Percentiles rank a stretch among this genome's conserved stretches.
Evolutionary conservation across 164 flowering plant species (phyloP).

Genomic region (Magnolia officinalis): DNA sequence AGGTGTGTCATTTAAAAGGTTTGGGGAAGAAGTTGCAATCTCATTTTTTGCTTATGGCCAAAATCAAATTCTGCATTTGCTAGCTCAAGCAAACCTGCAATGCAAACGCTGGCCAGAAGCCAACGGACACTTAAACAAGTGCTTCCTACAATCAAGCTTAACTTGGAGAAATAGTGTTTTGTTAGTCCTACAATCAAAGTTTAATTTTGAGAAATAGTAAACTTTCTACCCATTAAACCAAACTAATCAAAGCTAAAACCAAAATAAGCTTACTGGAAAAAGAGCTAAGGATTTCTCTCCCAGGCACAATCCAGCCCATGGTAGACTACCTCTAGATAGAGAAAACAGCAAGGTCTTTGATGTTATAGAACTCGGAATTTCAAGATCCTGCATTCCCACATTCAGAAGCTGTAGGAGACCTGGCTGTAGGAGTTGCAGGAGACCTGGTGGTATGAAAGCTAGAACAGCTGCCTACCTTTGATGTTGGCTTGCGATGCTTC

Average conservation of each 20-base stretch:
- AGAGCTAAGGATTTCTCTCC: background rate
- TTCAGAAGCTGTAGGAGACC: background rate
- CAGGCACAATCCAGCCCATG: background rate
- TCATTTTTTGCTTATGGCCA: background rate
- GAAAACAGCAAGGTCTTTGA: too few relatives aligned
- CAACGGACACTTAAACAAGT: too few relatives aligned
- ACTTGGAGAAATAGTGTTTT: too few relatives aligned
- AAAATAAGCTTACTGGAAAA: background rate
- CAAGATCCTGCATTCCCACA: background rate
- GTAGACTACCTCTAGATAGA: background rate
- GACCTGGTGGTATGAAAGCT: conserved; percentile 41
- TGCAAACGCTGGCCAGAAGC: background rate
- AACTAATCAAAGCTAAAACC: background rate
- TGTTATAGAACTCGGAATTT: background rate
- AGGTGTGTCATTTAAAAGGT: too few relatives aligned
- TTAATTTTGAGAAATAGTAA: too few relatives aligned
- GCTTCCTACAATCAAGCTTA: background rate
- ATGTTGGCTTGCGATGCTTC: conserved; percentile 45
- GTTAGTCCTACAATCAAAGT: too few relatives aligned
- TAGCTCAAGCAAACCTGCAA: background rate
- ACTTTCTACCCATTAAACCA: too few relatives aligned
- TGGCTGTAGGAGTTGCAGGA: conserved; percentile 30
- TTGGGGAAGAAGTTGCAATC: background rate
- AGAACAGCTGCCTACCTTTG: conserved; percentile 48
- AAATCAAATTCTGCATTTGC: background rate